Base-by-base conservation (phyloP, 805 yeast species). In the Candida bentonensis region DNA sequence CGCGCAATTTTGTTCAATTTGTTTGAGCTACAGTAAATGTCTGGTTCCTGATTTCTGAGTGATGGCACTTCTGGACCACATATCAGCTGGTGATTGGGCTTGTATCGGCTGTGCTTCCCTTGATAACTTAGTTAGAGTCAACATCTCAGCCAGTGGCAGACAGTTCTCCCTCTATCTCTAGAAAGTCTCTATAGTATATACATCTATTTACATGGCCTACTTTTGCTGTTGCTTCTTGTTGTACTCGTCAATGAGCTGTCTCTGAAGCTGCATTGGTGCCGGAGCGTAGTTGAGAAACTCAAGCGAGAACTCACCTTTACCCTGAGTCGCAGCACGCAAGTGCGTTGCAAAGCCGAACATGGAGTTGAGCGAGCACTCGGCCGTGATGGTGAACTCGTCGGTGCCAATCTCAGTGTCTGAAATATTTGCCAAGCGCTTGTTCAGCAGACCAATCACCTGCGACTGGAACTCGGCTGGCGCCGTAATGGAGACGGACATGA, bases 391-490 rank as follows among this genome's bases (percentile, higher is more conserved):
- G 66, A 92, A 89, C 62, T 92, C 99, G 54, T 92, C 98, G 46
- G 82, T 78, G 23, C 87, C 89, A 60, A 88, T 85, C 58, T 86
- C 96, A 22, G 97, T 89, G 56, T 92, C 97, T 60, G 78, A 77
- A 56, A 92, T 92, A 61, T 88, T 76, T 44, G 97, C 98, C 53
- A 83, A 82, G 52, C 86, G 70, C 66, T 92, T 92, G 72, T 92
- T 92, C 62, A 92, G 71, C 55, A 92, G 72, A 28, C 94, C 95
- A 57, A 92, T 89, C 45, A 86, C 86, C 46, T 76, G 70, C 53
- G 96, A 94, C 72, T 92, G 99, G 74, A 89, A 89, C 65, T 92
- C 99, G 54, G 76, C 76, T 42, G 99, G 98, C 2, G 98, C 94
- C 42, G 92, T 83, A 43, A 92, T 82, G 46, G 87, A 78, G 33